A percentile compares a stretch with the other conserved stretches of the same genome.
phyloP scores from a whole-genome alignment of 2,329 filamentous ascomycete genomes.

The Botrytis medusae region DNA sequence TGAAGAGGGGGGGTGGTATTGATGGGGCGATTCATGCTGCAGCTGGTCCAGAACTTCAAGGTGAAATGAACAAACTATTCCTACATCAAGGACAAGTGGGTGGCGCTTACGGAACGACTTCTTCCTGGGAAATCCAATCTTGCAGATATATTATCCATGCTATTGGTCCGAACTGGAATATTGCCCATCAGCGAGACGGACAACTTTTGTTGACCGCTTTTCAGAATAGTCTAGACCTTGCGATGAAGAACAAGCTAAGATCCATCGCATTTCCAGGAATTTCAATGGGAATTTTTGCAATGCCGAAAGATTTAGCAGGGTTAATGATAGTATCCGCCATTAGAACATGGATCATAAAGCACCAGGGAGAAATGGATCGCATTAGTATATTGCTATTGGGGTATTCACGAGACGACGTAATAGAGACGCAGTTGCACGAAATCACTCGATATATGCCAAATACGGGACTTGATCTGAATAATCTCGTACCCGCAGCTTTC shows the following conservation, averaged over 20 bases:
- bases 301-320: neutral
- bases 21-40: neutral
- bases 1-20: neutral
- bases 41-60: neutral
- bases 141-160: conserved; percentile 8
- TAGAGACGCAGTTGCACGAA: neutral
- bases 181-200: neutral
- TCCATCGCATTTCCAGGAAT: conserved; percentile 9
- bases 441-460: neutral
- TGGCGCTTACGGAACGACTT: conserved; percentile 9
- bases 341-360: neutral
- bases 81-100: neutral
- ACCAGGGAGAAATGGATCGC: neutral
- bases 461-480: neutral
- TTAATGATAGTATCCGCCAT: neutral
- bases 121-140: neutral
- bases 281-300: neutral
- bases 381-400: neutral
- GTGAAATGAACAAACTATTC: neutral
- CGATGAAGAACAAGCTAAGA: neutral
- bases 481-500: neutral
- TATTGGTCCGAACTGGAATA: neutral
- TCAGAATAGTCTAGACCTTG: neutral
- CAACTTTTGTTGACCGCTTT: neutral
- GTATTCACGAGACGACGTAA: neutral